Evolutionary conservation across 371 early-diverging fungal species (phyloP).

Genomic region (Chytridium lagenaria): DNA sequence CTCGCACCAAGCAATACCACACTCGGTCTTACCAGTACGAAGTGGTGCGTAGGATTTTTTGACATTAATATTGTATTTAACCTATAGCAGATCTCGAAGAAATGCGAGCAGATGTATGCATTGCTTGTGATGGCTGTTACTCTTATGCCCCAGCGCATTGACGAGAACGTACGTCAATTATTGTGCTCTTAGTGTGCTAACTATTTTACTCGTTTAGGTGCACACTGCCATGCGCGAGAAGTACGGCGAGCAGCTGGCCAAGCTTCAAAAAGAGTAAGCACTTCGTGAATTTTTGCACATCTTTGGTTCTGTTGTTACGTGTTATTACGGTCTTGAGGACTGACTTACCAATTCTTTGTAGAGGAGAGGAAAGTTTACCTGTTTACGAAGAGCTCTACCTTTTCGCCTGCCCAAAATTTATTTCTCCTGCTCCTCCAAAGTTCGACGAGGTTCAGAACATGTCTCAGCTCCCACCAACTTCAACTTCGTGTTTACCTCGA

Average conservation of each 20-base stretch:
- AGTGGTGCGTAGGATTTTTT: constrained; percentile 55
- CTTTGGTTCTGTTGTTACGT: too few species aligned
- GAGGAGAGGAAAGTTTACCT: constrained; percentile 74
- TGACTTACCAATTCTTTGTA: constrained; percentile 28
- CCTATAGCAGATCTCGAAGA: constrained; percentile 73
- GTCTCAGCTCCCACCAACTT: constrained; percentile 55
- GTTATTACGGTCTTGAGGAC: too few species aligned
- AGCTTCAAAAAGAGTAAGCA: constrained; percentile 78
- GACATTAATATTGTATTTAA: constrained; percentile 2
- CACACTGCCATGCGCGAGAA: constrained; percentile 88
- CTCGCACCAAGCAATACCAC: constrained; percentile 93
- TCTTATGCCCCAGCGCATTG: constrained; percentile 90
- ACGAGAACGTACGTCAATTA: constrained; percentile 77
- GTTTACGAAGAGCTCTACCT: constrained; percentile 88
- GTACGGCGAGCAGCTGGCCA: constrained; percentile 87
- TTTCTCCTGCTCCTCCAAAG: constrained; percentile 82
- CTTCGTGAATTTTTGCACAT: too few species aligned
- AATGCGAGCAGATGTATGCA: constrained; percentile 86
- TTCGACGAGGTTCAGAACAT: constrained; percentile 62
- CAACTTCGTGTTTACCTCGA: constrained; percentile 84
- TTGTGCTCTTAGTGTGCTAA: too few species aligned
- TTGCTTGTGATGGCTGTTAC: constrained; percentile 89
- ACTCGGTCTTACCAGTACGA: constrained; percentile 91
- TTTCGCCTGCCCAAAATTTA: constrained; percentile 94
- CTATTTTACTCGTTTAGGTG: too few species aligned